phyloP scores from a whole-genome alignment of 768 basidiomycete genomes.

The Mycena haematopus region DNA sequence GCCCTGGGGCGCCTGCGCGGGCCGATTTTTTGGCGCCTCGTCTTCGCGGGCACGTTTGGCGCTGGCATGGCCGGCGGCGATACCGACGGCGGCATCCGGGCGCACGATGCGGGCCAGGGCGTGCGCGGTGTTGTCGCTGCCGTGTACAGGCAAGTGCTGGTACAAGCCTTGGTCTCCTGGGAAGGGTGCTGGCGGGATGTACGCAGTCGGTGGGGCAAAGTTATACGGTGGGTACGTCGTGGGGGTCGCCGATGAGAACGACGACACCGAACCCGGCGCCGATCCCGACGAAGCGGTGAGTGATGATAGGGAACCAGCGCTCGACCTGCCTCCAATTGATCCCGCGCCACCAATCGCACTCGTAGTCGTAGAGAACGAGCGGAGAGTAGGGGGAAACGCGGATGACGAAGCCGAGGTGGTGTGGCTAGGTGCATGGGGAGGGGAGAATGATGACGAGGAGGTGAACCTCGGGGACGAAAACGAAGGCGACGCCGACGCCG shows the following conservation, averaged over 20 bases:
- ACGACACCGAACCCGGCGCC: neutral
- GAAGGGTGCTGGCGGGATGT: neutral
- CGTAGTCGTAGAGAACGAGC: neutral
- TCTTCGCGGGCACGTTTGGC: neutral
- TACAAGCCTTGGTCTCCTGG: neutral
- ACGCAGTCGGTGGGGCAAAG: neutral
- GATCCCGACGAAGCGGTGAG: neutral
- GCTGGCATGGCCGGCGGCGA: neutral
- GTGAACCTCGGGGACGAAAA: neutral
- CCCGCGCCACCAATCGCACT: neutral
- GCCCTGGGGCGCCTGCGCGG: slow-evolving; percentile 85
- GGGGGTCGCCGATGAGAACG: neutral
- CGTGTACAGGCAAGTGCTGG: neutral
- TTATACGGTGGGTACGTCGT: neutral
- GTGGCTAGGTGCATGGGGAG: no score
- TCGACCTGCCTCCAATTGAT: neutral
- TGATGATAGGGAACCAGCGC: neutral
- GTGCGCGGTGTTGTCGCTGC: neutral
- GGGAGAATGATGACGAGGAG: no score
- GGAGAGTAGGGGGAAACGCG: neutral
- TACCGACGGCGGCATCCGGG: neutral
- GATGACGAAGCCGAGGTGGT: neutral
- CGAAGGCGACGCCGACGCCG: neutral
- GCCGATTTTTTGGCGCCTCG: slow-evolving; percentile 68
- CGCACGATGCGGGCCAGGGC: neutral